These are phyloP conservation scores for Talaromyces sp. DNA, from an alignment of 2,329 filamentous ascomycete genomes.

Conservation along the genomic window DNA sequence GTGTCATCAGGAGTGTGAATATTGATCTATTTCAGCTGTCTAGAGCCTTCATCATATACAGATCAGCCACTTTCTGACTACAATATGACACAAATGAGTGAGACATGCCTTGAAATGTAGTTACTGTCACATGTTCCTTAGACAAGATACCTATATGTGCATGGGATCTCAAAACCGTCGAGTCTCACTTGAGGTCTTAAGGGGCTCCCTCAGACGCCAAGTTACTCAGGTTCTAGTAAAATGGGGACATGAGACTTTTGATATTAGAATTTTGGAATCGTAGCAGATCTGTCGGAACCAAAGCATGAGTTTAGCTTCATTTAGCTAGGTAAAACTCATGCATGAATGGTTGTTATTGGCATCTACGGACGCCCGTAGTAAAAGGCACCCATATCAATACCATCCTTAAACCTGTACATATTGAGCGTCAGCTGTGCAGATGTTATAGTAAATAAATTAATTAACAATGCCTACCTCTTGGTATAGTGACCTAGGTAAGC, in stretches of 20 bases:
- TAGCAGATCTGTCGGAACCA: not conserved
- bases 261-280: not conserved
- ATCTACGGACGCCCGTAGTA: not conserved
- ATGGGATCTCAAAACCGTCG: not conserved
- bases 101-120: not conserved
- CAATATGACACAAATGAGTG: not conserved
- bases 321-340: not conserved
- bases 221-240: not conserved
- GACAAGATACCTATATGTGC: not conserved
- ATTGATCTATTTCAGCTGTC: not conserved
- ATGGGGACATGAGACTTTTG: not conserved
- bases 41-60: not conserved
- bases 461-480: not conserved
- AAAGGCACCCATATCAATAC: not conserved
- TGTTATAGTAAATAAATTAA: not conserved
- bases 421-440: not conserved
- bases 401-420: not conserved
- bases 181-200: conserved; percentile 4
- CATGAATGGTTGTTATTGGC: not conserved
- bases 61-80: not conserved
- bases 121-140: not conserved
- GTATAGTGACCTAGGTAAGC: not conserved
- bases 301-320: not conserved
- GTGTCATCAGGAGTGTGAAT: not conserved
- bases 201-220: not conserved